Conservation (phyloP, 164 flowering plant genomes). For the Chloranthus sessilifolius region DNA sequence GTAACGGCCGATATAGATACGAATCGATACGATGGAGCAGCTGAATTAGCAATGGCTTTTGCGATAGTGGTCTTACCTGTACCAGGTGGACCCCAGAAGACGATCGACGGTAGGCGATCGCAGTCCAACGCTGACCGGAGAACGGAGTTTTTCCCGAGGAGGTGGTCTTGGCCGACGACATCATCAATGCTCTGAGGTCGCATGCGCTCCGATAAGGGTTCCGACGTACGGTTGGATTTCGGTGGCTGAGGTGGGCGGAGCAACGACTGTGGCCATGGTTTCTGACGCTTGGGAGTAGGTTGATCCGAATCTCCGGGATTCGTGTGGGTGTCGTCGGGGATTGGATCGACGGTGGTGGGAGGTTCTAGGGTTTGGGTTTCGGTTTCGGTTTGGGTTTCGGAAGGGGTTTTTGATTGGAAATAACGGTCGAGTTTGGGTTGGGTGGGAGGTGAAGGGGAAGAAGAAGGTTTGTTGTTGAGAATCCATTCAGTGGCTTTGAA, state of each 20-base stretch:
- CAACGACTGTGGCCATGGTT: too few relatives aligned
- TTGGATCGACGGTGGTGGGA: slow-evolving; percentile 4
- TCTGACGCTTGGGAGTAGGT: slow-evolving; percentile 24
- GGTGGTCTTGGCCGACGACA: slow-evolving; percentile 78
- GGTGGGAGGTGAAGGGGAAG: slow-evolving; percentile 6
- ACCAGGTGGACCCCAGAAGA: slow-evolving; percentile 95
- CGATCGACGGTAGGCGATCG: slow-evolving; percentile 59
- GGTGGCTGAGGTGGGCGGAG: background rate
- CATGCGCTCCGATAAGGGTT: slow-evolving; percentile 74
- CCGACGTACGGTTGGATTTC: background rate
- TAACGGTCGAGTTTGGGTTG: slow-evolving; percentile 56
- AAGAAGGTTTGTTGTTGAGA: slow-evolving; percentile 29
- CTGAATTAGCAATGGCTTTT: slow-evolving; percentile 47
- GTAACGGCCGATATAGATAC: slow-evolving; percentile 74
- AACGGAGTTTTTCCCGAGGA: slow-evolving; percentile 38
- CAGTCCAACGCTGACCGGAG: slow-evolving; percentile 44
- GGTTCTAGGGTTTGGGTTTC: slow-evolving; percentile 7
- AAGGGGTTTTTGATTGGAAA: slow-evolving; percentile 27
- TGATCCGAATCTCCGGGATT: slow-evolving; percentile 1
- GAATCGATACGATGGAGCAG: slow-evolving; percentile 31
- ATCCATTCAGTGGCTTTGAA: slow-evolving; percentile 79
- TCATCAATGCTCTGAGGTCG: slow-evolving; percentile 62
- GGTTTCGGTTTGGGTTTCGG: slow-evolving; percentile 1
- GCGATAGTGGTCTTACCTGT: slow-evolving; percentile 91
- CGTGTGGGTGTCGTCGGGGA: slow-evolving; percentile 1